Conservation (phyloP, 495 filamentous ascomycete species). For the Penicillium roqueforti region DNA sequence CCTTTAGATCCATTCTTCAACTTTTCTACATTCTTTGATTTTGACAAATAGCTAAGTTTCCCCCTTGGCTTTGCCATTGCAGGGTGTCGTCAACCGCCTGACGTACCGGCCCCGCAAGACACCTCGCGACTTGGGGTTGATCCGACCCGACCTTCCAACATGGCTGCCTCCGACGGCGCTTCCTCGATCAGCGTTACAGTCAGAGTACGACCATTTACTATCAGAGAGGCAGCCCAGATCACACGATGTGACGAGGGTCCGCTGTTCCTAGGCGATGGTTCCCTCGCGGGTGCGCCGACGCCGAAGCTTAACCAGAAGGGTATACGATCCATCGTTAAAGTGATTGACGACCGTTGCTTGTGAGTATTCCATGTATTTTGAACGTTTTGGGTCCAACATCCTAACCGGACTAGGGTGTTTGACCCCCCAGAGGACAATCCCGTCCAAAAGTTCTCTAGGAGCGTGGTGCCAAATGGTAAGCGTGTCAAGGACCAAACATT, state of each 20-base stretch:
- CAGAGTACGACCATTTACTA: constrained; percentile 87
- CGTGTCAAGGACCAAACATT: constrained; percentile 98
- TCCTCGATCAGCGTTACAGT: constrained; percentile 71
- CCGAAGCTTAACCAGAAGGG: constrained; percentile 86
- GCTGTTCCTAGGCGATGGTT: constrained; percentile 91
- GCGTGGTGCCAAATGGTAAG: constrained; percentile 79
- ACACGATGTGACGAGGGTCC: constrained; percentile 80
- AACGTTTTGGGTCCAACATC: neutral
- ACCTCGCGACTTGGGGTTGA: constrained; percentile 14
- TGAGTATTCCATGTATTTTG: constrained; percentile 46
- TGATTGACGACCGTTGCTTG: constrained; percentile 94
- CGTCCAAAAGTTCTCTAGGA: constrained; percentile 83
- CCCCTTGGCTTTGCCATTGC: constrained; percentile 17
- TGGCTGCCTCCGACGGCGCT: constrained; percentile 55
- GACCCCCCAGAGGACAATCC: constrained; percentile 96
- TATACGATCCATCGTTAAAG: constrained; percentile 86
- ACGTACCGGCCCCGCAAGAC: constrained; percentile 20
- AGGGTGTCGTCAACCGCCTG: constrained; percentile 24
- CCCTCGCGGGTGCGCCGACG: constrained; percentile 72
- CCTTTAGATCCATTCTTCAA: constrained; percentile 27
- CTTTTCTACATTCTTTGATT: constrained; percentile 19
- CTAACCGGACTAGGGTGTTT: constrained; percentile 65
- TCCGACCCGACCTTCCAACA: constrained; percentile 28
- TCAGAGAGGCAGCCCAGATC: constrained; percentile 61
- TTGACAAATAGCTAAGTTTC: constrained; percentile 14